phyloP scores from a whole-genome alignment of 306 rosid genomes.

The Arachis hypogaea region DNA sequence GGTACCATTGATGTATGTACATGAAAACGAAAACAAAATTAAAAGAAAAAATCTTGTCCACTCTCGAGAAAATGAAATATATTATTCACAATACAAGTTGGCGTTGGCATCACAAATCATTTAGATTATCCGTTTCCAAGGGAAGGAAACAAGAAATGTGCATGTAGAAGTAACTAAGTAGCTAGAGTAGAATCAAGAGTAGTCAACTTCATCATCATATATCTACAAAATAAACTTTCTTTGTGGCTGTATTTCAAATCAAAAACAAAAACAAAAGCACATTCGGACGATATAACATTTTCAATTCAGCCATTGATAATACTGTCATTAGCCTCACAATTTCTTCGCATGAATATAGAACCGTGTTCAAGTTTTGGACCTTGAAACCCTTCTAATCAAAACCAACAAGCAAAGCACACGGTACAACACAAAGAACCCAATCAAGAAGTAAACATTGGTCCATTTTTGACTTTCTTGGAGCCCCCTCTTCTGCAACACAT shows the following conservation, averaged over 20 bases:
- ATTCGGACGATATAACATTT: neutral
- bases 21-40: neutral
- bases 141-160: constrained; percentile 14
- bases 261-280: constrained; percentile 12
- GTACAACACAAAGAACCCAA: constrained; percentile 73
- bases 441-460: constrained; percentile 74
- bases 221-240: constrained; percentile 35
- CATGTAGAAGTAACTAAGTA: neutral
- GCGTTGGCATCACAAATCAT: neutral
- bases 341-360: no score
- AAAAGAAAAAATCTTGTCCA: neutral
- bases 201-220: neutral
- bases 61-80: no score
- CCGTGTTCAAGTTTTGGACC: constrained; percentile 57
- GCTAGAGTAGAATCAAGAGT: neutral
- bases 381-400: constrained; percentile 80
- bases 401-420: constrained; percentile 86
- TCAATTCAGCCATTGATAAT: neutral
- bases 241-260: constrained; percentile 30
- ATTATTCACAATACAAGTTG: no score
- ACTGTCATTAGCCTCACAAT: neutral
- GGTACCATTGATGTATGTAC: constrained; percentile 10
- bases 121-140: constrained; percentile 15
- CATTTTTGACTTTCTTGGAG: constrained; percentile 66
- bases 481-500: constrained; percentile 70